Evolutionary conservation across 768 basidiomycete genomes (phyloP).

Genomic region (Rubroboletus pulcherrimus): DNA sequence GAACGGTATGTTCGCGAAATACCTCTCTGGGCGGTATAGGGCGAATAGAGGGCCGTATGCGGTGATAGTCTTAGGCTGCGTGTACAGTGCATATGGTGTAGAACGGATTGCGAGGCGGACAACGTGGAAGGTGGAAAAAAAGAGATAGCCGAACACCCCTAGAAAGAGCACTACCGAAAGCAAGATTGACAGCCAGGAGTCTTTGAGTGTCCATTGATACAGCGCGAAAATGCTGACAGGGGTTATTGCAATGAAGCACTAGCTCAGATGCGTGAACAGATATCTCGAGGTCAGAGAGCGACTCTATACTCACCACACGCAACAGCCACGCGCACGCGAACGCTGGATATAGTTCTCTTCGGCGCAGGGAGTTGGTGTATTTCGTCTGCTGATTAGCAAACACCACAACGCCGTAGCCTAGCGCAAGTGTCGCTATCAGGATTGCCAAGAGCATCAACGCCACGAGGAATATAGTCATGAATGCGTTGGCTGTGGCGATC

Average conservation of each 20-base stretch:
- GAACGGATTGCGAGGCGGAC: constrained; percentile 43
- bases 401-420: constrained; percentile 48
- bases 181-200: constrained; percentile 83
- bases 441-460: constrained; percentile 67
- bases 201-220: constrained; percentile 87
- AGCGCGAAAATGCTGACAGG: constrained; percentile 78
- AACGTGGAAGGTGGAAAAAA: constrained; percentile 46
- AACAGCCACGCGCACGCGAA: constrained; percentile 60
- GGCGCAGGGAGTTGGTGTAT: constrained; percentile 12
- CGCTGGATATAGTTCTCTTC: constrained; percentile 36
- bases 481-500: constrained; percentile 83
- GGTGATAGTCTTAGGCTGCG: constrained; percentile 34
- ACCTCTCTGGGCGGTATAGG: constrained; percentile 62
- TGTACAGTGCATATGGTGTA: constrained; percentile 38
- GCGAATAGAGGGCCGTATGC: constrained; percentile 59
- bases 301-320: constrained; percentile 53
- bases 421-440: constrained; percentile 44
- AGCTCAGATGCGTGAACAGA: neutral
- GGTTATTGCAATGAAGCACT: constrained; percentile 61
- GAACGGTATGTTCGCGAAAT: constrained; percentile 61
- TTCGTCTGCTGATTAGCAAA: constrained; percentile 22
- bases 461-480: constrained; percentile 82
- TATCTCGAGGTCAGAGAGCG: neutral
- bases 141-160: constrained; percentile 44
- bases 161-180: constrained; percentile 71